These are phyloP conservation scores for Metschnikowia lachancei DNA, from an alignment of 805 yeast genomes.

Conservation along the genomic window DNA sequence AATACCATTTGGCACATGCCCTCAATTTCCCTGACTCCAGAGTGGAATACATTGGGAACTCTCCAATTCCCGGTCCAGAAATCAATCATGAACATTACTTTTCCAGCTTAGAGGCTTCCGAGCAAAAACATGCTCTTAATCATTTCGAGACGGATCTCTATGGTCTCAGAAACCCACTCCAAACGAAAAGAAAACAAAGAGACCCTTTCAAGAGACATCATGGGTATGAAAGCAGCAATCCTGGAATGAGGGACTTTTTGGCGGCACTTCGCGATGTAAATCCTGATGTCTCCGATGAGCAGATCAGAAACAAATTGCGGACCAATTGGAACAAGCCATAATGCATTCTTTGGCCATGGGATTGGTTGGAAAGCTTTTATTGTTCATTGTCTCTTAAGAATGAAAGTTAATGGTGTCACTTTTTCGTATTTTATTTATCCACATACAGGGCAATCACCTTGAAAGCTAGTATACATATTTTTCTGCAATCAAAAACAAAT, in stretches of 20 bases:
- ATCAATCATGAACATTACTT: constrained; percentile 39
- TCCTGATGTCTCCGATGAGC: not conserved
- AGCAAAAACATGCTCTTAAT: constrained; percentile 51
- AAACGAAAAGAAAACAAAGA: constrained; percentile 48
- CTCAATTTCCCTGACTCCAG: constrained; percentile 39
- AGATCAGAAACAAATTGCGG: not conserved
- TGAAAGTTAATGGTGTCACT: too few relatives aligned
- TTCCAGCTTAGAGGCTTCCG: constrained; percentile 46
- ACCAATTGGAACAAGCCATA: not conserved
- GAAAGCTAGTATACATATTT: too few relatives aligned
- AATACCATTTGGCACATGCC: constrained; percentile 50
- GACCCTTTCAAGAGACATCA: constrained; percentile 54
- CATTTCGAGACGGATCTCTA: constrained; percentile 55
- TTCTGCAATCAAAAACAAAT: too few relatives aligned
- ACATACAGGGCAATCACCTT: too few relatives aligned
- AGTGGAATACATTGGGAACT: constrained; percentile 53
- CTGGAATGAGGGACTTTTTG: constrained; percentile 17
- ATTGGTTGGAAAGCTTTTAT: too few relatives aligned
- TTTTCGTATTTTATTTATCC: too few relatives aligned
- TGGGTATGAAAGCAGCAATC: constrained; percentile 32
- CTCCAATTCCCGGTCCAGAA: constrained; percentile 46
- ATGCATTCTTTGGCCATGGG: too few relatives aligned
- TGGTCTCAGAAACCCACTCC: constrained; percentile 47
- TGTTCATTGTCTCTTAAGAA: too few relatives aligned
- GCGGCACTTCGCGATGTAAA: constrained; percentile 1